Base-by-base conservation (phyloP, 495 filamentous ascomycete genomes). In the Aspergillus cavernicola region DNA sequence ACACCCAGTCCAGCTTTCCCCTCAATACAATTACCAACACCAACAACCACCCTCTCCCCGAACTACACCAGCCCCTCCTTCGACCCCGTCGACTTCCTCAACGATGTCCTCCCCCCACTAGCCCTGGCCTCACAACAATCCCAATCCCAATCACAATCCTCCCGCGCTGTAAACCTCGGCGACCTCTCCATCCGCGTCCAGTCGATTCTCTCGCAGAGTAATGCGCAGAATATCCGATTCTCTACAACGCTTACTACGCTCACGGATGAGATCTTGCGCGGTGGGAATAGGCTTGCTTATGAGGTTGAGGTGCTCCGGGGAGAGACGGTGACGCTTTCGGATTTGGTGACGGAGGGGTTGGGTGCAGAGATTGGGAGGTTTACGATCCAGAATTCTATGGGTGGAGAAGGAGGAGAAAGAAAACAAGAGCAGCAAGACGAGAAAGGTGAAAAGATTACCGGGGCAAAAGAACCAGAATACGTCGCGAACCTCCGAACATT, bases 261-360 rank as follows among this genome's bases (percentile, higher is more conserved):
- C 50, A 97, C 92, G 12, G 92, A 97, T 63, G 93, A 97, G 58
- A 97, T 98, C 53, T 75, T 98, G 16, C 83, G 93, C 40, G 85
- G 88, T 57, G 87, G 89, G 19, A 84, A 87, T 53, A 81, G 95
- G 9, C 75, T 98, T 18, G 89, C 91, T 22, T 98, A 98, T 68
- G 90, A 97, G 61, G 92, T 98, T 8, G 93, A 98, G 64, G 80
- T 97, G 7, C 70, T 98, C 8, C 84, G 91, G 6, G 92, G 92
- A 46, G 93, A 97, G 63, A 84, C 90, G 0, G 74, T 89, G 15
- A 79, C 83, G 26, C 68, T 96, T 38, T 84, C 86, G 0, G 91
- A 96, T 56, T 74, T 86, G 6, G 69, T 98, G 53, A 82, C 82
- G 0, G 89, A 92, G 53, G 74, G 76, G 0, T 68, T 96, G 20